A percentile compares a stretch with the other conserved stretches of the same genome.
These are phyloP conservation scores for Phialophora expanda DNA, from an alignment of 2,329 filamentous ascomycete genomes.

Conservation along the genomic window DNA sequence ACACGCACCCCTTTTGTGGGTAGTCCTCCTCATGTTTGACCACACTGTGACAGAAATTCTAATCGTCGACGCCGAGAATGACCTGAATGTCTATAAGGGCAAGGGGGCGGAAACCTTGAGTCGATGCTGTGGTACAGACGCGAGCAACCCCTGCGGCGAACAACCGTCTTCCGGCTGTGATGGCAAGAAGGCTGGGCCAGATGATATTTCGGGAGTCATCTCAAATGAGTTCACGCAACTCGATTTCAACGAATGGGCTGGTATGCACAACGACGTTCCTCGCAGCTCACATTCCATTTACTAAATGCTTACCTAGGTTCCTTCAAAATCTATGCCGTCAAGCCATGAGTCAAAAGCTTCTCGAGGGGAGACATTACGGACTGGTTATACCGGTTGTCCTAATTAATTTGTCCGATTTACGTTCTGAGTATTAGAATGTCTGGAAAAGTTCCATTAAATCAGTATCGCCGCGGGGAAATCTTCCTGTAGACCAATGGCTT, in stretches of 20 bases:
- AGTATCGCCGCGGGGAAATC: no score
- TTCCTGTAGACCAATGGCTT: no score
- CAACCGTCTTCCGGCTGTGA: background rate
- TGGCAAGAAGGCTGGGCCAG: background rate
- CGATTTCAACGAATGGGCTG: conserved; percentile 60
- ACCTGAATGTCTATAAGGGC: conserved; percentile 44
- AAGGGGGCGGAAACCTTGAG: background rate
- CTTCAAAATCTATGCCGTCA: conserved; percentile 59
- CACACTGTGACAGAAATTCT: conserved; percentile 37
- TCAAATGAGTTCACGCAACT: conserved; percentile 29
- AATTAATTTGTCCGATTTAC: no score
- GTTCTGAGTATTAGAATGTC: no score
- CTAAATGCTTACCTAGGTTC: conserved; percentile 42
- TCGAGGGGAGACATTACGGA: no score
- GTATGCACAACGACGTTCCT: no score
- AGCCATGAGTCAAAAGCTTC: conserved; percentile 33
- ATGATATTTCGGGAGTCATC: background rate
- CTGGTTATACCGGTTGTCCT: no score
- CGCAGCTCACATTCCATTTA: no score
- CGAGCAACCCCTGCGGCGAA: background rate
- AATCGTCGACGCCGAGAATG: conserved; percentile 54
- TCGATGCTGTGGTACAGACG: background rate
- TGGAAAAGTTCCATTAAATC: no score
- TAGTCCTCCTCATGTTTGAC: no score
- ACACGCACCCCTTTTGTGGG: no score